A percentile compares a stretch with the other conserved stretches of the same genome.
Evolutionary conservation across 305 asterid genomes (phyloP).

Genomic region (Fraxinus paxiana): DNA sequence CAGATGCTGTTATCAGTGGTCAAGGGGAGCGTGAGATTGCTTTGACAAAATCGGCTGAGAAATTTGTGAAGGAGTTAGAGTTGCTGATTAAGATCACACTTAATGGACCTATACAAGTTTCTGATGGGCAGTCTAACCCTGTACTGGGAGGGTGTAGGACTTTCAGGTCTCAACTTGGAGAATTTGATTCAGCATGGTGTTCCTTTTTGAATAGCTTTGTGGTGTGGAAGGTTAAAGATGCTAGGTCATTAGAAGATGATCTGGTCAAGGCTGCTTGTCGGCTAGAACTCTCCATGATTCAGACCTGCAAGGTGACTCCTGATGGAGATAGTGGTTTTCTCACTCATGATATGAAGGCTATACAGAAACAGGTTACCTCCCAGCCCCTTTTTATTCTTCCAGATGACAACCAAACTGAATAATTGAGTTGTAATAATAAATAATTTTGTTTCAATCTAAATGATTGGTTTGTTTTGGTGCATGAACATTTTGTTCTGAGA

Average conservation of each 20-base stretch:
- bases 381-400: conserved; percentile 2
- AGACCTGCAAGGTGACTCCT: conserved; percentile 76
- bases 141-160: conserved; percentile 30
- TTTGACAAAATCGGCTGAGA: conserved; percentile 67
- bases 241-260: conserved; percentile 76
- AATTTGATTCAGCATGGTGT: conserved; percentile 90
- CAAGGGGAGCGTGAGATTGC: conserved; percentile 77
- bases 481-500: conserved; percentile 3
- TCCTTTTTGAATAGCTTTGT: conserved; percentile 87
- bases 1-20: conserved; percentile 86
- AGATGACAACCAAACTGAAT: neutral
- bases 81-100: conserved; percentile 55
- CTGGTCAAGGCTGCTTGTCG: conserved; percentile 91
- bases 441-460: neutral
- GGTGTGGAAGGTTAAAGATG: conserved; percentile 92
- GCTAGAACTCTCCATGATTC: conserved; percentile 83
- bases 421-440: neutral
- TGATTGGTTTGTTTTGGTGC: neutral
- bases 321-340: conserved; percentile 59
- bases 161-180: conserved; percentile 69
- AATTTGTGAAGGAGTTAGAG: conserved; percentile 68
- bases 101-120: conserved; percentile 49
- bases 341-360: conserved; percentile 77
- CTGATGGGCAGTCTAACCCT: conserved; percentile 38
- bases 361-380: conserved; percentile 70